Base-by-base conservation (phyloP, 78 protist genomes). In the Cavenderia fasciculata region DNA sequence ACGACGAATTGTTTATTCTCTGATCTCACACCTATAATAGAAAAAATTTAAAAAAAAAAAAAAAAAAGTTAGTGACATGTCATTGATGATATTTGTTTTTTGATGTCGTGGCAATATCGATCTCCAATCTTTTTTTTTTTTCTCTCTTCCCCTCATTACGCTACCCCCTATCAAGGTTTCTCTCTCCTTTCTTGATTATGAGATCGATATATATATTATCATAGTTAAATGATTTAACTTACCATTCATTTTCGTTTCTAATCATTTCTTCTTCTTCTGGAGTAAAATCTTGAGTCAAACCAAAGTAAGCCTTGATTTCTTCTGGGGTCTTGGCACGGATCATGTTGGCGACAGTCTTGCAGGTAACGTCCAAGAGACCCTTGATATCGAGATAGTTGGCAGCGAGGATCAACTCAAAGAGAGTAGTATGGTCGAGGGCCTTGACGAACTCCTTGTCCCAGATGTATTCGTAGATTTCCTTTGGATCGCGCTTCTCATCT, bases 311-410 rank as follows among this genome's bases (percentile, higher is more conserved):
- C 18, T 98, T 87, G 44, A 97, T 96, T 52, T 97, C 95, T 31
- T 95, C 98, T 33, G 97, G 94, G 1, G 93, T 84, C 95, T 96
- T 96, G 84, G 95, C 94, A 49, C 95, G 94, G 84, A 97, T 92
- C 96, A 94, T 86, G 59, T 82, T 79, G 31, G 98, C 98, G 23
- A 97, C 97, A 12, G 76, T 78, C 46, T 96, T 97, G 92, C 99
- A 97, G 40, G 96, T 94, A 47, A 96, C 73, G 59, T 97, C 97
- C 38, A 97, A 85, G 51, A 97, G 94, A 18, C 95, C 89, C 84
- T 97, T 95, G 95, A 97, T 96, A 76, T 96, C 96, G 31, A 97
- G 41, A 91, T 88, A 96, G 92, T 97, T 96, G 69, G 99, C 97
- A 11, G 98, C 98, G 90, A 71, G 77, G 1, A 61, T 16, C 59